Evolutionary conservation across 768 basidiomycete genomes (phyloP).

Genomic region (Tricholoma furcatifolium): DNA sequence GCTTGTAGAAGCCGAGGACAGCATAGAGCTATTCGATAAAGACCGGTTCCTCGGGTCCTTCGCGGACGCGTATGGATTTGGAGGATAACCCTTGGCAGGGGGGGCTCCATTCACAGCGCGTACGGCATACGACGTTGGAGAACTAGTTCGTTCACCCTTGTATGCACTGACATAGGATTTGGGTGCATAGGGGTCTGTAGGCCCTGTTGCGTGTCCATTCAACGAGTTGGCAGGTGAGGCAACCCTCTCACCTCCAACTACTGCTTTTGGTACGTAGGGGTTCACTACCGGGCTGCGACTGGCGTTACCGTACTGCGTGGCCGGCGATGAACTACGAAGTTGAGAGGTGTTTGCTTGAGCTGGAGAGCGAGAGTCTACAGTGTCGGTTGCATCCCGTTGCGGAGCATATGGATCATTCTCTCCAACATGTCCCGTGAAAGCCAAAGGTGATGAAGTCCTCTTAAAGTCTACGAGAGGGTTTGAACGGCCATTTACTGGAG

Average conservation of each 20-base stretch:
- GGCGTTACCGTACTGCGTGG: not conserved
- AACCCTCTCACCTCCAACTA: slow-evolving; percentile 7
- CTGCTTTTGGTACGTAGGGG: slow-evolving; percentile 10
- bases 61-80: slow-evolving; percentile 16
- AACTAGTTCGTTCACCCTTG: slow-evolving; percentile 26
- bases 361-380: not conserved
- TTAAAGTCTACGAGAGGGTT: slow-evolving; percentile 9
- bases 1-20: slow-evolving; percentile 30
- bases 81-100: slow-evolving; percentile 12
- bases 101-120: slow-evolving; percentile 26
- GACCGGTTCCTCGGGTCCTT: slow-evolving; percentile 36
- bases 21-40: slow-evolving; percentile 42
- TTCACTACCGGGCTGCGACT: slow-evolving; percentile 3
- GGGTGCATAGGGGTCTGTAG: slow-evolving; percentile 37
- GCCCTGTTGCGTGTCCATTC: slow-evolving; percentile 14
- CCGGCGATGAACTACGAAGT: slow-evolving; percentile 8
- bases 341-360: slow-evolving; percentile 5
- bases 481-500: slow-evolving; percentile 11
- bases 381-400: not conserved
- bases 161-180: slow-evolving; percentile 24
- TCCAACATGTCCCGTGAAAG: slow-evolving; percentile 2
- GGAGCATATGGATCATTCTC: slow-evolving; percentile 8
- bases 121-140: slow-evolving; percentile 24
- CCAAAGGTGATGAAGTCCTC: slow-evolving; percentile 10
- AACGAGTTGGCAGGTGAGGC: slow-evolving; percentile 4